These are phyloP conservation scores for Petunia axillaris DNA, from an alignment of 257 asterid species.

Conservation along the genomic window DNA sequence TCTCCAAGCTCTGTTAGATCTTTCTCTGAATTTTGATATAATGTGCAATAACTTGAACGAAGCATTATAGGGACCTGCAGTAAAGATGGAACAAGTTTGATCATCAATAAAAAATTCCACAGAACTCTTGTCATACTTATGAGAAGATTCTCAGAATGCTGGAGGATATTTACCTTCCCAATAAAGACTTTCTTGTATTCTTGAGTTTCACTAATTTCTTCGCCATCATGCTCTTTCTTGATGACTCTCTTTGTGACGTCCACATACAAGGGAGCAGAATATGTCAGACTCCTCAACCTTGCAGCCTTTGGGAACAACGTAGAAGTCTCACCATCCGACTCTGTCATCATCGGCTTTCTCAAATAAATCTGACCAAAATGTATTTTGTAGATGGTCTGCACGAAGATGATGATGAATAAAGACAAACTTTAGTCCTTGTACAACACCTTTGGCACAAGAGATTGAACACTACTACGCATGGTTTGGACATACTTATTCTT, in stretches of 20 bases:
- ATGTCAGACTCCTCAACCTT: conserved; percentile 91
- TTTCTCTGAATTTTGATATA: conserved; percentile 92
- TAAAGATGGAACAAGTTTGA: conserved; percentile 22
- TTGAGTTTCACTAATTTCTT: conserved; percentile 96
- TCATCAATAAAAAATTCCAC: conserved; percentile 6
- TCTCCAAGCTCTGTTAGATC: conserved; percentile 99
- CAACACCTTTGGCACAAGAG: background rate
- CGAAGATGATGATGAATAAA: conserved; percentile 26
- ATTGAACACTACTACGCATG: background rate
- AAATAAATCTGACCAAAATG: conserved; percentile 92
- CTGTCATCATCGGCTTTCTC: conserved; percentile 99
- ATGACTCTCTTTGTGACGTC: conserved; percentile 87
- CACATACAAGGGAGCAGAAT: conserved; percentile 95
- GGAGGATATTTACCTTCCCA: conserved; percentile 70
- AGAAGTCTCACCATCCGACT: conserved; percentile 98
- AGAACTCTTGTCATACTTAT: background rate
- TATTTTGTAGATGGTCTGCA: conserved; percentile 91
- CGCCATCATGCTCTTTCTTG: conserved; percentile 97
- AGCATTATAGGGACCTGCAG: conserved; percentile 93
- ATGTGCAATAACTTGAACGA: conserved; percentile 92
- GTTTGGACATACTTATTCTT: background rate
- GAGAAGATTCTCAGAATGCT: background rate
- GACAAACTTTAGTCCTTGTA: background rate
- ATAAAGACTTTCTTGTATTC: conserved; percentile 94
- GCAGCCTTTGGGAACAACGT: conserved; percentile 99